phyloP scores from a whole-genome alignment of 139 green algal genomes.

The Chlamydomonas eustigma region DNA sequence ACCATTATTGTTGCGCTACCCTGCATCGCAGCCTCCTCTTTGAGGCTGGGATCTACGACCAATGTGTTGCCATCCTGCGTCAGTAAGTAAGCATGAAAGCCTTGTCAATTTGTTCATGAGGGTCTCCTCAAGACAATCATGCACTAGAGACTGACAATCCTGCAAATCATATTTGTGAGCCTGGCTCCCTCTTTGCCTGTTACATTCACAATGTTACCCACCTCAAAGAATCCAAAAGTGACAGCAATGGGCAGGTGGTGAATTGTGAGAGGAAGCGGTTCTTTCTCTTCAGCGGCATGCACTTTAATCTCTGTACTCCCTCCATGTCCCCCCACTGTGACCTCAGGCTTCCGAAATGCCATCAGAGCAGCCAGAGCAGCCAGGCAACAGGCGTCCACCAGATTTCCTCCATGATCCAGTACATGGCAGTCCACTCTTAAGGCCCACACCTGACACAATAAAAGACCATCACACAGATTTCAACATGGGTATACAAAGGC shows the following conservation, averaged over 20 bases:
- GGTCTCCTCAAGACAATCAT: too few species aligned
- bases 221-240: constrained; percentile 79
- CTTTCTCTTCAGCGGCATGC: constrained; percentile 50
- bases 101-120: too few species aligned
- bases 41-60: constrained; percentile 68
- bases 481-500: too few species aligned
- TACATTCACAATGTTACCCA: constrained; percentile 19
- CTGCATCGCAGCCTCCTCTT: constrained; percentile 61
- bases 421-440: constrained; percentile 73
- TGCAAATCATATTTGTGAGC: background rate
- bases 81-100: too few species aligned
- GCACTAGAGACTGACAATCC: too few species aligned
- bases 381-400: constrained; percentile 72
- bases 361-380: constrained; percentile 71
- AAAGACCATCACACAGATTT: background rate
- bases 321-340: constrained; percentile 13
- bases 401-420: constrained; percentile 76
- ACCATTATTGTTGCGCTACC: constrained; percentile 30
- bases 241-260: constrained; percentile 83
- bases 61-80: constrained; percentile 50
- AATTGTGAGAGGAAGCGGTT: constrained; percentile 80
- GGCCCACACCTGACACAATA: constrained; percentile 65
- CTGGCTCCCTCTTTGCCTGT: background rate
- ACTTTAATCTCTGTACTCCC: constrained; percentile 26
- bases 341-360: constrained; percentile 57